Percentiles rank a stretch among this genome's conserved stretches.
Conservation (phyloP, 2,329 filamentous ascomycete species). For the Apiospora saccharicola region DNA sequence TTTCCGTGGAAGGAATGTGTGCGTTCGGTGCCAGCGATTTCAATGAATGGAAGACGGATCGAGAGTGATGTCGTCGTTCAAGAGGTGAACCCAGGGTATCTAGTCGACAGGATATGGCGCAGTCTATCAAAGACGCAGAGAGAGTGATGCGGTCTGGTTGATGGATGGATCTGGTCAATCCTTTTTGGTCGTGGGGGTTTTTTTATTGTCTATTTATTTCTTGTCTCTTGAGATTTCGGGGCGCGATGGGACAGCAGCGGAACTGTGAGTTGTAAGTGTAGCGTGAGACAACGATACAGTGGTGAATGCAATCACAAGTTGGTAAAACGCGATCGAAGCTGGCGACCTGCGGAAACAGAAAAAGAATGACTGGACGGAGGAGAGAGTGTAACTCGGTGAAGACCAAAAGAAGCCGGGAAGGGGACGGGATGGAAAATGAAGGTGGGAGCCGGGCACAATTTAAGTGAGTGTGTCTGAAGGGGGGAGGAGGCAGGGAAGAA, state of each 20-base stretch:
- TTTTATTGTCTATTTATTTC: conserved; percentile 20
- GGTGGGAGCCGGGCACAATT: conserved; percentile 12
- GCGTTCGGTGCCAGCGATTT: conserved; percentile 26
- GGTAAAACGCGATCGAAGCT: conserved; percentile 36
- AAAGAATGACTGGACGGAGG: conserved; percentile 39
- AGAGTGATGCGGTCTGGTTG: conserved; percentile 37
- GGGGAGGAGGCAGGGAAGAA: not conserved
- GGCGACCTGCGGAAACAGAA: conserved; percentile 38
- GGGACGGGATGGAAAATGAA: not conserved
- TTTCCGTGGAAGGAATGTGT: conserved; percentile 27
- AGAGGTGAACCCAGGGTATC: not conserved
- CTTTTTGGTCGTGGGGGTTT: not conserved
- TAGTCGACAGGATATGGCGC: conserved; percentile 27
- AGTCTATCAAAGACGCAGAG: conserved; percentile 43
- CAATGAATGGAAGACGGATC: conserved; percentile 23
- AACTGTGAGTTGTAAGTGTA: conserved; percentile 30
- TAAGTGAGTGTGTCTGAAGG: conserved; percentile 8
- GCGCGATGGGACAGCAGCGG: conserved; percentile 29
- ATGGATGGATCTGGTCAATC: conserved; percentile 27
- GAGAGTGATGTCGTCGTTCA: conserved; percentile 11
- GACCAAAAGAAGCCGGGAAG: conserved; percentile 14
- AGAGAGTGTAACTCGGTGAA: conserved; percentile 20
- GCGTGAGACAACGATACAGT: conserved; percentile 33
- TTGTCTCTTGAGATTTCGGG: not conserved
- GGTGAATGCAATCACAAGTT: conserved; percentile 29